A percentile compares a stretch with the other conserved stretches of the same genome.
Conservation (phyloP, 345 rosid species). For the Aquilaria yunnanensis region DNA sequence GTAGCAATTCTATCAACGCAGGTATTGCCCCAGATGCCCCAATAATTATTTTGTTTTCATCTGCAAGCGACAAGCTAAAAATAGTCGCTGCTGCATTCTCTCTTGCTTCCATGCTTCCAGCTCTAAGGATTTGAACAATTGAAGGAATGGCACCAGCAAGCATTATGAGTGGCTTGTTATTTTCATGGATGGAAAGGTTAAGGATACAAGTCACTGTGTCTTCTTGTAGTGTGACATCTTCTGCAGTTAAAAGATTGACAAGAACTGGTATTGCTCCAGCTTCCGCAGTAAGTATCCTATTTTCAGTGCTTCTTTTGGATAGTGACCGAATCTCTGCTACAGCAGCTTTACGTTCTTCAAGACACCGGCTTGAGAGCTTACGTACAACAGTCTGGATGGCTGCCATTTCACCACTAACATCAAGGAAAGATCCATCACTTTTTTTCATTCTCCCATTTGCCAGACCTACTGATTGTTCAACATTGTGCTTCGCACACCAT, state of each 20-base stretch:
- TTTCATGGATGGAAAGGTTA: slow-evolving; percentile 81
- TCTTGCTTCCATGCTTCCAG: slow-evolving; percentile 82
- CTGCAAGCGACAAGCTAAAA: slow-evolving; percentile 82
- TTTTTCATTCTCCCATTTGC: slow-evolving; percentile 57
- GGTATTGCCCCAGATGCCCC: slow-evolving; percentile 90
- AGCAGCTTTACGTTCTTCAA: slow-evolving; percentile 56
- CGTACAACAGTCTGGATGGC: slow-evolving; percentile 59
- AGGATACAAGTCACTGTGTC: slow-evolving; percentile 84
- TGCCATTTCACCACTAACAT: slow-evolving; percentile 56
- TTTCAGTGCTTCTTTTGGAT: slow-evolving; percentile 82
- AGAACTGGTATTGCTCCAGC: slow-evolving; percentile 86
- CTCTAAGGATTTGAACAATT: slow-evolving; percentile 74
- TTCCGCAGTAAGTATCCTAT: slow-evolving; percentile 73
- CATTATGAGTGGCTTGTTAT: slow-evolving; percentile 76
- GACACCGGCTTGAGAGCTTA: slow-evolving; percentile 50
- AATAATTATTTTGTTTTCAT: slow-evolving; percentile 85
- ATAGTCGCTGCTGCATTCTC: slow-evolving; percentile 96
- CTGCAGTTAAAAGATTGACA: slow-evolving; percentile 54
- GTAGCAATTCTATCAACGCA: slow-evolving; percentile 68
- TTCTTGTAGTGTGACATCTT: slow-evolving; percentile 57
- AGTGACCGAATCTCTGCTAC: slow-evolving; percentile 70
- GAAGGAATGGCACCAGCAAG: slow-evolving; percentile 84
- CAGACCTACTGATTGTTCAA: slow-evolving; percentile 61
- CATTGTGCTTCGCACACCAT: slow-evolving; percentile 71
- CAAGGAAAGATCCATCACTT: slow-evolving; percentile 60